Base-by-base conservation (phyloP, 2,329 filamentous ascomycete species). In the Drechslerella coelobrocha region DNA sequence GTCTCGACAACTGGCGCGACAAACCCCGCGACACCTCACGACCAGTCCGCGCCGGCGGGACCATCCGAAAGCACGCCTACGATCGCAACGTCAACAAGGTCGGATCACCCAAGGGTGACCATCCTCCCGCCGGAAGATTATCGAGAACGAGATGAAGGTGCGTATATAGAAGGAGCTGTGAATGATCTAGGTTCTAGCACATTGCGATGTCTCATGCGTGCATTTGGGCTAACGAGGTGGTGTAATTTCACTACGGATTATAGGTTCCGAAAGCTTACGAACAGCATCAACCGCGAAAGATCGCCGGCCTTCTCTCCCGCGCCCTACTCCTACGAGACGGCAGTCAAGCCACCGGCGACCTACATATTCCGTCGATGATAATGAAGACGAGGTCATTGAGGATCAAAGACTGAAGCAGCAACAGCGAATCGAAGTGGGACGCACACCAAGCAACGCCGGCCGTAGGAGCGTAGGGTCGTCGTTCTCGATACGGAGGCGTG, bases 321-420 rank as follows among this genome's bases (percentile, higher is more conserved):
- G 63, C 39, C 63, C 63, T 29, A 61, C 55, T n/a, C 24, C 63
- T 24, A 27, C 56, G 8, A 54, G 56, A 29, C 63, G 63, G 23
- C 56, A 34, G 12, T 68, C 63, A 17, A 68, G 27, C 37, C 63
- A 68, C 26, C 63, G 63, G 12, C 60, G 43, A 29, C 63, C 61
- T 34, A 68, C 63, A 2, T 68, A 68, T 56, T 68, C 63, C 5
- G 66, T 71, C 23, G 66, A 71, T 27, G 66, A 71, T 50, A 57
- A 63, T 31, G 24, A 62, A 43, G 57, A 63, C 24, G 66, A 71
- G 31, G 66, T 71, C 7, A 52, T 62, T 2, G 52, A 71, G 45
- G 66, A 71, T 31, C 52, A 59, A 14, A 53, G 57, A 17, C 8
- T 62, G 37, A 62, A 60, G 45, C 37, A 56, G 27, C 56, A 69